Conservation (phyloP, 73 alveolate genomes). For the Effrenium voratum region DNA sequence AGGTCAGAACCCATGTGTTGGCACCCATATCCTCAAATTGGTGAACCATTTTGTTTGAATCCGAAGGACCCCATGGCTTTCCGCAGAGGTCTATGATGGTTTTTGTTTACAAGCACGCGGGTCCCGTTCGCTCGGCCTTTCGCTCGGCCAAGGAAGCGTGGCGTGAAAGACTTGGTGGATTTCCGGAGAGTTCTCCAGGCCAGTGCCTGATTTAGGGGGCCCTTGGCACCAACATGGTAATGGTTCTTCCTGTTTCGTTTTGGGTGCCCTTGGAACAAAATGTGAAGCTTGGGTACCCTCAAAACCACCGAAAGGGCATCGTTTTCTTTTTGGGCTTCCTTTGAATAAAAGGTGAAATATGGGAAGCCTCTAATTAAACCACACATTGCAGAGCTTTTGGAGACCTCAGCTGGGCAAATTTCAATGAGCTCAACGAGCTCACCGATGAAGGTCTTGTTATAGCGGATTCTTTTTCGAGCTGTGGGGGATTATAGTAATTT, state of each 20-base stretch:
- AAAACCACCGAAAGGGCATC: background rate
- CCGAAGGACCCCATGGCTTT: background rate
- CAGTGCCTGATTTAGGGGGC: background rate
- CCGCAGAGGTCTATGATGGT: background rate
- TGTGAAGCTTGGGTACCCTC: background rate
- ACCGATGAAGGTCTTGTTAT: no score
- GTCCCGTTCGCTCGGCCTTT: background rate
- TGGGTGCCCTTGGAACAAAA: background rate
- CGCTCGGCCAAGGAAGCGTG: constrained; percentile 31
- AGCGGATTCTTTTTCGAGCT: no score
- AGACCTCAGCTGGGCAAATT: no score
- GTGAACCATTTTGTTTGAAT: background rate
- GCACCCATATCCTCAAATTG: background rate
- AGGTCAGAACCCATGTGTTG: background rate
- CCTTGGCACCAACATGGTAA: background rate
- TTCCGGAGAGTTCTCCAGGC: constrained; percentile 70
- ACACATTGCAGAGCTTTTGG: no score
- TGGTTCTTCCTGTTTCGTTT: background rate
- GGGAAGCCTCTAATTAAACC: background rate
- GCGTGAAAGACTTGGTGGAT: constrained; percentile 66
- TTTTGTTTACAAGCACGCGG: background rate
- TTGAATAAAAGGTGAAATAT: background rate
- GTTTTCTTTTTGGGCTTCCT: background rate
- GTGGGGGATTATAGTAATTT: no score
- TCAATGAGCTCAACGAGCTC: no score